Conservation (phyloP, 73 alveolate species). For the Paramecium caudatum region DNA sequence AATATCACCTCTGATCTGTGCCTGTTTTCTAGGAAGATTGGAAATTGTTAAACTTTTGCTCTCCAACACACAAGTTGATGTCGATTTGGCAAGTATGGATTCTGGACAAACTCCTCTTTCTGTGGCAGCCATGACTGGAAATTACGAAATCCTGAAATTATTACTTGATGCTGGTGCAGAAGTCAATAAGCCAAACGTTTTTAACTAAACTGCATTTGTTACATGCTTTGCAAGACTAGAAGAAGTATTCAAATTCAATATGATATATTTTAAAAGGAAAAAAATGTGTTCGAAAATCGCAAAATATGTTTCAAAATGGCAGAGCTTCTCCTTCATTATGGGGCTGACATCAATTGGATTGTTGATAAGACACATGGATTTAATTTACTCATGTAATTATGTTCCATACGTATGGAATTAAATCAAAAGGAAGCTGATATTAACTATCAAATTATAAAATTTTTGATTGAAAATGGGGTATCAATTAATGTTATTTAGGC, state of each 20-base stretch:
- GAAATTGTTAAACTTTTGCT: conserved; percentile 81
- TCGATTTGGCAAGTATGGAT: conserved; percentile 85
- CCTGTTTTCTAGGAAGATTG: conserved; percentile 83
- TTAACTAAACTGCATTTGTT: conserved; percentile 81
- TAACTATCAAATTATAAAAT: conserved; percentile 81
- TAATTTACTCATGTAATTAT: conserved; percentile 83
- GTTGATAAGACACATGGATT: conserved; percentile 81
- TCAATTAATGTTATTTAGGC: conserved; percentile 2
- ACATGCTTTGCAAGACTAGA: conserved; percentile 85
- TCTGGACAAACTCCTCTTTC: conserved; percentile 83
- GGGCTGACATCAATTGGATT: conserved; percentile 88
- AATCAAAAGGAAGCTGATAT: conserved; percentile 77
- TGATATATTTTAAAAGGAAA: conserved; percentile 36
- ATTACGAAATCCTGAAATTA: conserved; percentile 81
- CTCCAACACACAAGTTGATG: conserved; percentile 81
- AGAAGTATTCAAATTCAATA: conserved; percentile 66
- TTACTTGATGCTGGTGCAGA: conserved; percentile 87
- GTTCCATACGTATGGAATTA: conserved; percentile 80
- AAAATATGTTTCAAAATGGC: conserved; percentile 90
- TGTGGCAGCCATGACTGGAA: conserved; percentile 87
- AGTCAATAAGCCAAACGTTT: conserved; percentile 78
- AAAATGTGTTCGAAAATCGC: conserved; percentile 85
- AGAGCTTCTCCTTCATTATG: conserved; percentile 81
- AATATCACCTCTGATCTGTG: conserved; percentile 85
- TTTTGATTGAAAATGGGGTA: conserved; percentile 85